Evolutionary conservation across 2,329 filamentous ascomycete species (phyloP), one percentile per base, ranked within the genome.

Genomic region (Fusarium falciforme): DNA sequence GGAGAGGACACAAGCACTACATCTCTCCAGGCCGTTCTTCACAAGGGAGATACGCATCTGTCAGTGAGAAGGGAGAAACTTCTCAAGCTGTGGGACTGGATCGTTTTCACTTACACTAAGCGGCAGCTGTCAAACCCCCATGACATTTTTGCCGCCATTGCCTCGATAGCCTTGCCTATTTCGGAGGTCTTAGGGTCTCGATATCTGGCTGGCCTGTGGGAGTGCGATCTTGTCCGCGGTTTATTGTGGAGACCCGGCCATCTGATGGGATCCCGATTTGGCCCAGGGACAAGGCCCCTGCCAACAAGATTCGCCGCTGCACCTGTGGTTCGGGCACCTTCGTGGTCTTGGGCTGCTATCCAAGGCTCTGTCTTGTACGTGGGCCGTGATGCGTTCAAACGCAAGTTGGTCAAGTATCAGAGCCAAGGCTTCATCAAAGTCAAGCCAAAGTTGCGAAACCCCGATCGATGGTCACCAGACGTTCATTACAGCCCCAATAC

Each of bases 151-250:
- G 70, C 70, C 16, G 70, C 70, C 5, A 33, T 71, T 6, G 54
- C 64, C 3, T 70, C 70, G 5, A 55, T 72, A 5, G 60, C 68
- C 0, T 33, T 9, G 2, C 64, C 63, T 2, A 62, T 64, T 2
- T 61, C 68, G 0, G 9, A 22, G 0, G 33, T 44, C 10, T 7
- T 72, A 0, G 25, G 40, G 10, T 68, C 67, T 16, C 35, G 68
- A 8, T 72, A 72, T n/a, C n/a, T 72, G 1, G 70, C 70, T 1
- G 70, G 70, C 3, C 14, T 68, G 3, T 72, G 70, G 68, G 70
- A 72, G 5, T 58, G 22, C 12, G 67, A 72, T 6, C 40, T 72
- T 1, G 35, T 64, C 6, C 60, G 68, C 0, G 38, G 64, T 11
- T 36, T 72, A 10, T 17, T 72, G 0, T 72, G 70, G 68, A 64